A percentile compares a stretch with the other conserved stretches of the same genome.
phyloP scores from a whole-genome alignment of 2,329 filamentous ascomycete genomes.

The Colletotrichum kahawae region DNA sequence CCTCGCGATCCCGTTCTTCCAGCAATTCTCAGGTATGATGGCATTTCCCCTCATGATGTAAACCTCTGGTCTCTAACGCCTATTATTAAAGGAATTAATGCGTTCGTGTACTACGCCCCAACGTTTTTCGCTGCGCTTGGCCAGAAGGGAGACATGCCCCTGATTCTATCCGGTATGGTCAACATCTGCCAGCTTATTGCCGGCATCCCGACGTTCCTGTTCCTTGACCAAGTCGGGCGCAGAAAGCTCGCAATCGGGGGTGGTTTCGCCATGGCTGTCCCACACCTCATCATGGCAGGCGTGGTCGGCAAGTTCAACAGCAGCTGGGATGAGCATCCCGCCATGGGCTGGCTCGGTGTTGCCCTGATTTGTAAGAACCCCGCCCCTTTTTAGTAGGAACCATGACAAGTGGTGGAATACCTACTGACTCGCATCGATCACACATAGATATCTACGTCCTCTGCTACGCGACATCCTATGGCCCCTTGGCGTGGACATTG shows the following conservation, averaged over 20 bases:
- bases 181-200: constrained; percentile 39
- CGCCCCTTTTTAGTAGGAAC: neutral
- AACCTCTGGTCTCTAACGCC: neutral
- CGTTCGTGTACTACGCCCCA: constrained; percentile 30
- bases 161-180: constrained; percentile 38
- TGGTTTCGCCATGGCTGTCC: constrained; percentile 28
- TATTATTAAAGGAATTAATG: constrained; percentile 23
- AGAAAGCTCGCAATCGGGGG: constrained; percentile 32
- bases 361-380: neutral
- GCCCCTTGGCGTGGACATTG: constrained; percentile 39
- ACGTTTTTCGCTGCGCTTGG: constrained; percentile 32
- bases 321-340: neutral
- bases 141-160: constrained; percentile 28
- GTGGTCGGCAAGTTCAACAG: neutral
- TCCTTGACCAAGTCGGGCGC: constrained; percentile 36
- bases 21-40: constrained; percentile 21
- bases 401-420: neutral
- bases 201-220: constrained; percentile 29
- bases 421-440: neutral
- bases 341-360: constrained; percentile 1
- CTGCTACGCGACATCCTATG: constrained; percentile 34
- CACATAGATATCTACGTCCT: constrained; percentile 35
- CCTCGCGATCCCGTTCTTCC: constrained; percentile 32
- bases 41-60: neutral
- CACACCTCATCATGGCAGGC: constrained; percentile 6